Conservation (phyloP, 31 red algal species). For the Porphyra umbilicalis region DNA sequence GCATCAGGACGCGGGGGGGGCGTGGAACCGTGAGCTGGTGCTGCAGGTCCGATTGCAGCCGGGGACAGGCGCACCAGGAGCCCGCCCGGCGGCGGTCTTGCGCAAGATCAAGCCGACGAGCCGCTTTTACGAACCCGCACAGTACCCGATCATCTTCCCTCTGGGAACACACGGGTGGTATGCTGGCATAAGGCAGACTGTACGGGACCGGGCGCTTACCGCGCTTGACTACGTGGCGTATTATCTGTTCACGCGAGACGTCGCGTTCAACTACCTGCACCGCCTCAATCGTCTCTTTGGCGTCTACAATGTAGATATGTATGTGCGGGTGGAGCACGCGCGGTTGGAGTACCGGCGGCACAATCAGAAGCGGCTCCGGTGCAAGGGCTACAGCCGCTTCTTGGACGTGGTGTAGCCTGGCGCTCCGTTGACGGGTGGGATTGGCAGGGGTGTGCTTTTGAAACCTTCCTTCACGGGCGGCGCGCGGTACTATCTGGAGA, state of each 20-base stretch:
- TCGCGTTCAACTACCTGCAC: conserved; percentile 7
- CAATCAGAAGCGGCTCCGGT: background rate
- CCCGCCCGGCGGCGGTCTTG: no score
- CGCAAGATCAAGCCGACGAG: no score
- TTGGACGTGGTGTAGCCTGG: background rate
- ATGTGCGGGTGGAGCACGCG: background rate
- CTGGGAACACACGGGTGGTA: no score
- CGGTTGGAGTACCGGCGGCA: background rate
- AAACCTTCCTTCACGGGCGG: conserved; percentile 1
- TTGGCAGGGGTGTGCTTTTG: conserved; percentile 2
- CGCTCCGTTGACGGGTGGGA: background rate
- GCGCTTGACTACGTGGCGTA: conserved; percentile 3
- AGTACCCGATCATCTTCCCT: no score
- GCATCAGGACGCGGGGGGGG: no score
- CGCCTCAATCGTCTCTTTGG: background rate
- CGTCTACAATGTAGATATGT: conserved; percentile 14
- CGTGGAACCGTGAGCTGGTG: no score
- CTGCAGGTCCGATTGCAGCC: no score
- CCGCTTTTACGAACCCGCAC: no score
- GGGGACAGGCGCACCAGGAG: no score
- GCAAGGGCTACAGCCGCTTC: background rate
- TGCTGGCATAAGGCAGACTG: no score
- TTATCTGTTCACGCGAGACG: background rate
- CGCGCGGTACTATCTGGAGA: conserved; percentile 5
- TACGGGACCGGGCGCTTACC: background rate